Percentiles rank a stretch among this genome's conserved stretches.
Conservation (phyloP, 192 early-diverging fungal genomes). For the Backusella tarrabulga region DNA sequence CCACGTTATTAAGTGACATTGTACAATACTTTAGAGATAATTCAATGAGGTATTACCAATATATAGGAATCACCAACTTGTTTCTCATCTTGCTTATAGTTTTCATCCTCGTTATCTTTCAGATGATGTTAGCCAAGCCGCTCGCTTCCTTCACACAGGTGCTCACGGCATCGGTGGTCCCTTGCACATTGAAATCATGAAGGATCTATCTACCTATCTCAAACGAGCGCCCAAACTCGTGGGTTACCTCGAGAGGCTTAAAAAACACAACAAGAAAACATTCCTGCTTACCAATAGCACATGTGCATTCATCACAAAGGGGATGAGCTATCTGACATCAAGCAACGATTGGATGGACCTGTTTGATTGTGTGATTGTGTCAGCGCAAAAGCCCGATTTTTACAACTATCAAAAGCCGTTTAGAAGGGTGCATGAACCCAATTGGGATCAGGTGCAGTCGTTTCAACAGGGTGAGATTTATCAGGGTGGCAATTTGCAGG, state of each 20-base stretch:
- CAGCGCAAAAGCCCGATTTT: constrained; percentile 57
- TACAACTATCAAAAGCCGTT: constrained; percentile 60
- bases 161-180: constrained; percentile 48
- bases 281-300: constrained; percentile 62
- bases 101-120: constrained; percentile 64
- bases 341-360: constrained; percentile 52
- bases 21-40: constrained; percentile 60
- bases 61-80: neutral
- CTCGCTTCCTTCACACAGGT: constrained; percentile 50
- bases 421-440: constrained; percentile 44
- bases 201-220: constrained; percentile 47
- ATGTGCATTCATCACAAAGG: constrained; percentile 48
- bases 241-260: constrained; percentile 46
- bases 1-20: constrained; percentile 56
- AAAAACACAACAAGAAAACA: constrained; percentile 47
- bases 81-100: neutral
- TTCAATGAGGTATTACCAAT: constrained; percentile 31
- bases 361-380: constrained; percentile 62
- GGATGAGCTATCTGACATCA: constrained; percentile 48
- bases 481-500: constrained; percentile 54
- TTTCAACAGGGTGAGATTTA: constrained; percentile 61
- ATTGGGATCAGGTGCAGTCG: constrained; percentile 51
- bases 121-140: constrained; percentile 53
- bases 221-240: constrained; percentile 47
- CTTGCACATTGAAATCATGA: constrained; percentile 47